Evolutionary conservation across 1,139 yeast genomes (phyloP), one percentile per base, ranked within the genome.

Genomic region (Scheffersomyces insectosa): DNA sequence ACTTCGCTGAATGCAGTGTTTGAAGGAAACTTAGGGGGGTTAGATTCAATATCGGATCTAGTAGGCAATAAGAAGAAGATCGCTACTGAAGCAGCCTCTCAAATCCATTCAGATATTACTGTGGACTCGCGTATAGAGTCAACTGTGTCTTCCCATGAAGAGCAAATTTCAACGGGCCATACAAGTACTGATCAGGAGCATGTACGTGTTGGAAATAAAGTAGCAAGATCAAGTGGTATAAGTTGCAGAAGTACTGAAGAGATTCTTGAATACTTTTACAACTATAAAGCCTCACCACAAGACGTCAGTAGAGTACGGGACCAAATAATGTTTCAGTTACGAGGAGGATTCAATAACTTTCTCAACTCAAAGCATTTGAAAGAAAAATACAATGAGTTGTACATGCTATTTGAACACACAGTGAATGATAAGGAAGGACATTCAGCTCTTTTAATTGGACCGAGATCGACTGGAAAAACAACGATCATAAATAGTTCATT

Each of bases 391-490:
- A 51, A 65, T 2, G 85, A 84, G 46, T 59, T 90, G 1, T 77
- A 77, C 48, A 66, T 70, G 11, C 62, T 87, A 52, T 60, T 91
- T 45, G 81, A 80, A 45, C 83, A 83, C 49, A 85, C 96, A 0
- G 74, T 91, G 0, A 65, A 70, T 13, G 81, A 80, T 49, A 77
- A 80, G 32, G 95, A 89, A 52, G 93, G 96, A 4, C 90, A 88
- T 57, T 90, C 97, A 1, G 80, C 85, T 8, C 68, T 91, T 9
- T 47, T 93, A 1, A 75, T 89, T 38, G 99, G 99, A 0, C 91
- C 97, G 0, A 68, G 91, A 38, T 81, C 87, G 1, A 70, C 82
- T 5, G 97, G 96, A 0, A 93, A 93, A 60, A 75, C 95, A 0
- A 66, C 80, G 1, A 64, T 88, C 9, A 70, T 91, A 7, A 75